A percentile compares a stretch with the other conserved stretches of the same genome.
Conservation (phyloP, 2,329 filamentous ascomycete genomes). For the Fusarium sp. region DNA sequence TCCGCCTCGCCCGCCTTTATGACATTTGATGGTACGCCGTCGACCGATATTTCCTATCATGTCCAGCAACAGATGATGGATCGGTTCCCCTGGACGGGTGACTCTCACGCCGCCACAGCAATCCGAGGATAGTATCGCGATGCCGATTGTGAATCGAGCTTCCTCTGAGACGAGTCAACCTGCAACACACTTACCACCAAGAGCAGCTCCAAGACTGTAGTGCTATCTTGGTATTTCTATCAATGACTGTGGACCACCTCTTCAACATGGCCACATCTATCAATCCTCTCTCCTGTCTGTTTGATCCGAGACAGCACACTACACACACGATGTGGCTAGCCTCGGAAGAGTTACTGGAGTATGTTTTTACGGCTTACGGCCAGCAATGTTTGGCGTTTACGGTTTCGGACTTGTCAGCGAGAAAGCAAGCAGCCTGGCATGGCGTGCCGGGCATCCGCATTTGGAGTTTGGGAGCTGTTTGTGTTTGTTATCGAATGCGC, state of each 20-base stretch:
- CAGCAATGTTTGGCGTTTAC: constrained; percentile 41
- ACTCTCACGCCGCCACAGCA: constrained; percentile 63
- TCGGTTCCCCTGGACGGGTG: constrained; percentile 61
- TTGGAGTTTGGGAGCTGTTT: constrained; percentile 39
- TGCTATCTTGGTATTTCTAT: constrained; percentile 29
- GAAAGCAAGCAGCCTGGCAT: constrained; percentile 38
- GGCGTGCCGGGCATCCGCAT: constrained; percentile 38
- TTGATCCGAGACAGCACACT: constrained; percentile 35
- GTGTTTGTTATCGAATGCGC: constrained; percentile 17
- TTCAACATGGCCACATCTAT: constrained; percentile 16
- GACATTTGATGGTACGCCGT: constrained; percentile 60
- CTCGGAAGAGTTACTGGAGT: constrained; percentile 19
- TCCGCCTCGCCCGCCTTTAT: constrained; percentile 62
- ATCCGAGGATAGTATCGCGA: constrained; percentile 54
- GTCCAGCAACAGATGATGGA: constrained; percentile 56
- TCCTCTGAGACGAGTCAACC: constrained; percentile 15
- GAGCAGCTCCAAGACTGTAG: constrained; percentile 27
- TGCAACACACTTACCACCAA: constrained; percentile 10
- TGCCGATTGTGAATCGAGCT: constrained; percentile 29
- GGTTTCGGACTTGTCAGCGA: constrained; percentile 35
- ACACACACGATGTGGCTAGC: constrained; percentile 18
- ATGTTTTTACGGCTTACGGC: constrained; percentile 35
- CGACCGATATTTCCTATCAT: constrained; percentile 55
- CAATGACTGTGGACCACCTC: constrained; percentile 2
- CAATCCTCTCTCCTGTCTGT: constrained; percentile 28